Conservation (phyloP, 1,139 yeast genomes). For the Barnettozyma hawaiiensis region DNA sequence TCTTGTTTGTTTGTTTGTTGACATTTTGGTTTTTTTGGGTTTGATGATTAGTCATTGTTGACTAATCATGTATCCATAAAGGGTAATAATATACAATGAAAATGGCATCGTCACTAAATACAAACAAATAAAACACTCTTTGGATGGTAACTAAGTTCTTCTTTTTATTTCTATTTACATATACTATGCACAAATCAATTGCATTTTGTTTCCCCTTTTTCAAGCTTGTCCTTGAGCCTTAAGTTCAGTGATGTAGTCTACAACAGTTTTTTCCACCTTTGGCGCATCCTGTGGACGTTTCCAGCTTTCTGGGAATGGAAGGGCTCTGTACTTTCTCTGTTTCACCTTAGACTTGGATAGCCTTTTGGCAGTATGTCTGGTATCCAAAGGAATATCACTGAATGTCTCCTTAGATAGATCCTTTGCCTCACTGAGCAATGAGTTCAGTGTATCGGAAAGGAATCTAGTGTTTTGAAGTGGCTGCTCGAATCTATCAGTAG, state of each 20-base stretch:
- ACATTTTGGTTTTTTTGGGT: background rate
- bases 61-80: too few species aligned
- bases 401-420: constrained; percentile 52
- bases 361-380: constrained; percentile 53
- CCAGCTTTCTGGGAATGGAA: constrained; percentile 77
- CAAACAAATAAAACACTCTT: too few species aligned
- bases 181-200: background rate
- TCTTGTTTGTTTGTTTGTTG: constrained; percentile 15
- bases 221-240: background rate
- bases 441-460: constrained; percentile 58
- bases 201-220: too few species aligned
- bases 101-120: too few species aligned
- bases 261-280: constrained; percentile 25
- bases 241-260: constrained; percentile 17
- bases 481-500: constrained; percentile 59
- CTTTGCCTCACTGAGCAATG: constrained; percentile 60
- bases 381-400: constrained; percentile 76
- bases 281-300: constrained; percentile 70
- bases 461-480: constrained; percentile 83
- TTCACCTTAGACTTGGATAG: constrained; percentile 37
- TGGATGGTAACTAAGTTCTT: too few species aligned
- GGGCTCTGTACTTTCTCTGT: constrained; percentile 11
- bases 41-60: background rate
- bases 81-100: too few species aligned
- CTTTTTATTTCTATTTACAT: too few species aligned